Conservation (phyloP, 129 eudicot genomes). For the Artemisia tridentata region DNA sequence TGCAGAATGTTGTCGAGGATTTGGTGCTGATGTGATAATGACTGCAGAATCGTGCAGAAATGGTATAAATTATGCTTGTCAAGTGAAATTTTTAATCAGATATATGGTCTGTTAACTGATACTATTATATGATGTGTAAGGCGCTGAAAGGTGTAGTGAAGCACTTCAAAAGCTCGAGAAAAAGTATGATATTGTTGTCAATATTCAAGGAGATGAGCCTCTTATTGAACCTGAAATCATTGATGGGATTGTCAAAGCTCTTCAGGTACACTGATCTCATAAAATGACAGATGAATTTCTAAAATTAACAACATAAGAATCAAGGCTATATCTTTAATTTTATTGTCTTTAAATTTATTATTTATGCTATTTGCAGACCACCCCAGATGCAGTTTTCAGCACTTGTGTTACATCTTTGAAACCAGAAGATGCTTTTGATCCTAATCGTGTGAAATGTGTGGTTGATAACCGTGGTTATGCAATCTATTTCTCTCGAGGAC, state of each 20-base stretch:
- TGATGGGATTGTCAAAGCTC: slow-evolving; percentile 91
- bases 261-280: slow-evolving; percentile 51
- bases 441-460: slow-evolving; percentile 93
- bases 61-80: slow-evolving; percentile 42
- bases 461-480: slow-evolving; percentile 91
- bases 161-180: slow-evolving; percentile 78
- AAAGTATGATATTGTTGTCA: slow-evolving; percentile 84
- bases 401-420: slow-evolving; percentile 89
- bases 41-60: slow-evolving; percentile 87
- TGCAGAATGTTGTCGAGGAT: slow-evolving; percentile 88
- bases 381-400: slow-evolving; percentile 97
- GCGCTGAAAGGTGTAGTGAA: slow-evolving; percentile 94
- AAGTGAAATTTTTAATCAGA: background rate
- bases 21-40: slow-evolving; percentile 97
- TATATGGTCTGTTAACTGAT: too few relatives aligned
- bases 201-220: slow-evolving; percentile 99
- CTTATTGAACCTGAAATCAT: slow-evolving; percentile 96
- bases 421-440: slow-evolving; percentile 93
- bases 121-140: slow-evolving; percentile 26
- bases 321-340: background rate
- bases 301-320: background rate
- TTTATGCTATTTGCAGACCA: slow-evolving; percentile 44
- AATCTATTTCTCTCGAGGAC: slow-evolving; percentile 86
- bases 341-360: background rate
- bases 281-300: background rate